Evolutionary conservation across 148 eudicot species (phyloP), one percentile per base, ranked within the genome.

Genomic region (Rhododendron henanense): DNA sequence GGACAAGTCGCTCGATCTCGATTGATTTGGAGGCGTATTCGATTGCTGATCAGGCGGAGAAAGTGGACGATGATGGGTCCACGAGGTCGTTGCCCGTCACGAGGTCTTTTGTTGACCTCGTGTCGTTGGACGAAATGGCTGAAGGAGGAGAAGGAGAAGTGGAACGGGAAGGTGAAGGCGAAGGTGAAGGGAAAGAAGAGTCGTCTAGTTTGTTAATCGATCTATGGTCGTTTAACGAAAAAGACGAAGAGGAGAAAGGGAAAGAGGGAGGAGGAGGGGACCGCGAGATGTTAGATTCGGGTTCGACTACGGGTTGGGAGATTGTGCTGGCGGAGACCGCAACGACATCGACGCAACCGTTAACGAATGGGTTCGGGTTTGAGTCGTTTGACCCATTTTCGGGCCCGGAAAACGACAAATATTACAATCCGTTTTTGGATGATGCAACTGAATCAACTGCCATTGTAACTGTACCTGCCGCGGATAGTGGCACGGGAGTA

Each of bases 371-470:
- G 78, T 31, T 39, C 9, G 82, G 33, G 2, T 74, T 86, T 59
- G 73, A 81, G 63, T 82, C 84, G 3, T 65, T 86, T 69, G 61
- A 81, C 61, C 84, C 83, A 2, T 84, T 84, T 45, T 21, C 73
- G 18, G 47, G n/a, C 6, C 84, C 47, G 37, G 81, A 71, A 83
- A 55, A 44, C 48, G 87, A 84, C 2, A 87, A 89, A 14, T 87
- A 87, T 78, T 92, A 92, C 88, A 96, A 96, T 67, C 99, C 98
- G 0, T 96, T 96, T 84, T 87, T 94, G 84, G 88, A 89, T 39
- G 94, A 91, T 44, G 3, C 84, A 57, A 67, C 79, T 25, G 90
- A 92, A 47, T 28, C 87, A 59, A 57, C 84, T 0, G 78, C 25
- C 19, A 61, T 79, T 10, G 41, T 61, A 50, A 39, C 85, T 3